These are phyloP conservation scores for Eutrema japonicum DNA, from an alignment of 345 rosid genomes.

Conservation along the genomic window DNA sequence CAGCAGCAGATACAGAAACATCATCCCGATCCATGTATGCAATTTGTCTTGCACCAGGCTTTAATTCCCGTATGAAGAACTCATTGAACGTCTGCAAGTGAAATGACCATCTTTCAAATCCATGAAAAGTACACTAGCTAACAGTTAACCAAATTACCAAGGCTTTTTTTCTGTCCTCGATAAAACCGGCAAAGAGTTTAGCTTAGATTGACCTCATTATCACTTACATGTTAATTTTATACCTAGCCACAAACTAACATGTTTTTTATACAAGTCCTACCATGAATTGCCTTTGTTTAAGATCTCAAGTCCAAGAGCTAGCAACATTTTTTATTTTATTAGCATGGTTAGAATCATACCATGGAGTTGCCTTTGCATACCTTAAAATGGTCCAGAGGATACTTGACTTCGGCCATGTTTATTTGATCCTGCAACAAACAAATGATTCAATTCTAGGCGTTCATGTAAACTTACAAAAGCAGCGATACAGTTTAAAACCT, in stretches of 20 bases:
- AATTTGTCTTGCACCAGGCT: slow-evolving; percentile 81
- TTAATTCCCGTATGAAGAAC: slow-evolving; percentile 89
- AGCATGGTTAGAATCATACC: neutral
- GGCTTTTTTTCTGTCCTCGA: neutral
- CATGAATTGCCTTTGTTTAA: neutral
- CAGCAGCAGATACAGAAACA: slow-evolving; percentile 84
- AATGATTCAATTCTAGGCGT: slow-evolving; percentile 11
- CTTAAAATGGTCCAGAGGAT: slow-evolving; percentile 89
- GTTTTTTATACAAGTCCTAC: slow-evolving; percentile 2
- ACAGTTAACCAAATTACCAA: slow-evolving; percentile 8
- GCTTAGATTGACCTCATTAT: slow-evolving; percentile 19
- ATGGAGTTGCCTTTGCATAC: slow-evolving; percentile 48
- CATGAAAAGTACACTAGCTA: slow-evolving; percentile 22
- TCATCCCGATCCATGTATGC: slow-evolving; percentile 64
- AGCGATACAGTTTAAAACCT: neutral
- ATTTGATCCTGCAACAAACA: slow-evolving; percentile 80
- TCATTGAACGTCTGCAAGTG: slow-evolving; percentile 86
- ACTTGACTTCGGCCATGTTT: slow-evolving; percentile 85
- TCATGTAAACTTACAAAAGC: slow-evolving; percentile 24
- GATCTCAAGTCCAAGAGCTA: slow-evolving; percentile 20
- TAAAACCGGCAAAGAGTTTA: neutral
- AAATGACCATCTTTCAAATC: slow-evolving; percentile 24
- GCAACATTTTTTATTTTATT: slow-evolving; percentile 1
- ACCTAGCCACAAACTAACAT: slow-evolving; percentile 13
- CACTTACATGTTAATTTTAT: slow-evolving; percentile 2